Evolutionary conservation across 768 basidiomycete species (phyloP), one percentile per base, ranked within the genome.

Genomic region (Favolaschia claudopus): DNA sequence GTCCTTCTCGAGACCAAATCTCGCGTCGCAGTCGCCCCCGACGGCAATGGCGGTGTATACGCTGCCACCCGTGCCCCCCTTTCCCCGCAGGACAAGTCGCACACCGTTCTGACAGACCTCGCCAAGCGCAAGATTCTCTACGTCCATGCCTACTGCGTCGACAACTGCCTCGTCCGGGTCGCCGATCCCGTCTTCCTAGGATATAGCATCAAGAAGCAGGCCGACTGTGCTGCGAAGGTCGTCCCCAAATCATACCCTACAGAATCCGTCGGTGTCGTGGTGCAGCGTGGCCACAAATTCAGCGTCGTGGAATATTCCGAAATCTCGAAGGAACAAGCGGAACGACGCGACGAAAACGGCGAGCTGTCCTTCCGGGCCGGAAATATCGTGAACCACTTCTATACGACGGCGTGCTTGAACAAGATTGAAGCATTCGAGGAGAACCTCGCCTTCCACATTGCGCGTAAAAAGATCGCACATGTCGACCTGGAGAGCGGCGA

Each of bases 311-410:
- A 99, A 74, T 99, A 99, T 80, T 96, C 95, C 5, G 97, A 99
- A 73, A 93, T 99, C 69, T 86, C 92, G 8, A 81, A 85, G 64
- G 93, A 92, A 65, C 93, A 96, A 73, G 88, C 96, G 4, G 92
- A 93, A 70, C 79, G 83, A 59, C 88, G 88, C 40, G 85, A 91
- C 12, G 76, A 83, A 51, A 84, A 85, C 3, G 92, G 89, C 51
- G 89, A 95, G 55, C 85, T 99, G 50, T 77, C 86, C 22, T 99
- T 95, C 88, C 85, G 95, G 57, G 96, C 96, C 7, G 97, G 86
- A 32, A 99, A 99, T 77, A 99, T 99, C 71, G 97, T 85, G 68
- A 99, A 99, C 76, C 97, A 99, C 75, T 97, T 98, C 77, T 99
- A 97, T 79, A 95, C 95, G 36, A 90, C 91, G 29, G 73, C 80